Evolutionary conservation across 352 stramenopile species (phyloP).

Genomic region (Globisporangium canariense): DNA sequence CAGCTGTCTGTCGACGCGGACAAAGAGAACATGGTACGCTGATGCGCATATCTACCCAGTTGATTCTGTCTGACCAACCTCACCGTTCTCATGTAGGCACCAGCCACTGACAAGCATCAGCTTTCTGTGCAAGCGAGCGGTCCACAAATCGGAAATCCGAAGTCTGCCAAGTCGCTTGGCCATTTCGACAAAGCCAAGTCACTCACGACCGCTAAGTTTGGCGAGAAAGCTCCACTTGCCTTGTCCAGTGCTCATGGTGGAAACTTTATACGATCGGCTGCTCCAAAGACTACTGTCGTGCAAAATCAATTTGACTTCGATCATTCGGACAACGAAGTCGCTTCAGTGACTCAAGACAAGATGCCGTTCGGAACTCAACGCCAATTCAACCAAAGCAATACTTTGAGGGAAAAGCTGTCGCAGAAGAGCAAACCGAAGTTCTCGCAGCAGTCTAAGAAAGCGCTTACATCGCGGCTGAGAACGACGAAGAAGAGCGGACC

Average conservation of each 20-base stretch:
- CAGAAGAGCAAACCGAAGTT: constrained; percentile 6
- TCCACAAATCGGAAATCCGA: not conserved
- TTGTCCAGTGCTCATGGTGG: not conserved
- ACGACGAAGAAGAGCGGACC: constrained; percentile 6
- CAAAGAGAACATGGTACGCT: constrained; percentile 13
- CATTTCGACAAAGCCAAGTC: not conserved
- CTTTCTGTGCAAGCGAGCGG: not conserved
- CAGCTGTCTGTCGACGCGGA: not conserved
- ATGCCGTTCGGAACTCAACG: not conserved
- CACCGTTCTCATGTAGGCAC: not conserved
- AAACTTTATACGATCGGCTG: not conserved
- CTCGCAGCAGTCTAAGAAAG: constrained; percentile 6
- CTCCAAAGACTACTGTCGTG: not conserved
- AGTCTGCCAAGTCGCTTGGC: not conserved
- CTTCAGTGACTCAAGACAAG: not conserved
- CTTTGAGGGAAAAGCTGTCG: not conserved
- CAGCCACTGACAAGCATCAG: not conserved
- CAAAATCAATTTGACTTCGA: constrained; percentile 5
- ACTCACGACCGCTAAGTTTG: not conserved
- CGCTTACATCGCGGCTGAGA: not conserved
- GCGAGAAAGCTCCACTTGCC: constrained; percentile 6
- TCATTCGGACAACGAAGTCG: not conserved
- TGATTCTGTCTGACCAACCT: not conserved
- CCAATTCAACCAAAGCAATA: not conserved
- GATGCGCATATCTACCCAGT: not conserved